Evolutionary conservation across 352 stramenopile genomes (phyloP).

Genomic region (Elongisporangium prolatum): DNA sequence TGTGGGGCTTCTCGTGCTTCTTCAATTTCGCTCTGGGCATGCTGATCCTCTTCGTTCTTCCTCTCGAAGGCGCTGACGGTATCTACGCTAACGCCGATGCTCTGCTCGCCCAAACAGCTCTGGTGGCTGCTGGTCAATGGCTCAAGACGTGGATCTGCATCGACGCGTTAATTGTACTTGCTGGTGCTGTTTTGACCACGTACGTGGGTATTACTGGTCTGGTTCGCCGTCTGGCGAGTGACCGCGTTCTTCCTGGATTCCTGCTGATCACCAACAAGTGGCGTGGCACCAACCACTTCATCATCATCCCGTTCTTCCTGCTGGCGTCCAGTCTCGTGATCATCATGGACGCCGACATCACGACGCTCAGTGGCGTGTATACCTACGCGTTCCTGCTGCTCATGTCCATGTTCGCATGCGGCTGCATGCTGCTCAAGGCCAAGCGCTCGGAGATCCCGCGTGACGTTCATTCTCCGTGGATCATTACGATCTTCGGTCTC

Average conservation of each 20-base stretch:
- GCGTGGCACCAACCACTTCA: slow-evolving; percentile 73
- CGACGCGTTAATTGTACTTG: slow-evolving; percentile 85
- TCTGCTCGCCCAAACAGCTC: slow-evolving; percentile 64
- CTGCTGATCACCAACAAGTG: slow-evolving; percentile 46
- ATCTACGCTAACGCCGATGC: slow-evolving; percentile 56
- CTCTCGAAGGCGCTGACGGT: slow-evolving; percentile 38
- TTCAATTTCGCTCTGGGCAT: slow-evolving; percentile 81
- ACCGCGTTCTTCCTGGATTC: slow-evolving; percentile 55
- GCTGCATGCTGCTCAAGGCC: slow-evolving; percentile 86
- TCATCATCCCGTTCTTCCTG: slow-evolving; percentile 66
- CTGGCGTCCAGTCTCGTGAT: slow-evolving; percentile 62
- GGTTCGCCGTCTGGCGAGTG: slow-evolving; percentile 64
- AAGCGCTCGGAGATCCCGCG: slow-evolving; percentile 76
- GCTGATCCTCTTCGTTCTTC: slow-evolving; percentile 68
- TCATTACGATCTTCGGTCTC: slow-evolving; percentile 36
- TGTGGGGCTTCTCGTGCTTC: slow-evolving; percentile 74
- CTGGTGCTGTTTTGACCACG: slow-evolving; percentile 75
- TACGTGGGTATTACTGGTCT: slow-evolving; percentile 78
- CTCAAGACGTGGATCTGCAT: slow-evolving; percentile 55
- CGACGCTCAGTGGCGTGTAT: slow-evolving; percentile 77
- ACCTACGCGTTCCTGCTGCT: slow-evolving; percentile 79
- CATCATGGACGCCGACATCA: slow-evolving; percentile 64
- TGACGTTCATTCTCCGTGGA: slow-evolving; percentile 59
- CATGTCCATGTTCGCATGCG: slow-evolving; percentile 80
- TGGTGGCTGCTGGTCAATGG: slow-evolving; percentile 26